Base-by-base conservation (phyloP, 2,329 filamentous ascomycete genomes). In the Fusarium sp. region DNA sequence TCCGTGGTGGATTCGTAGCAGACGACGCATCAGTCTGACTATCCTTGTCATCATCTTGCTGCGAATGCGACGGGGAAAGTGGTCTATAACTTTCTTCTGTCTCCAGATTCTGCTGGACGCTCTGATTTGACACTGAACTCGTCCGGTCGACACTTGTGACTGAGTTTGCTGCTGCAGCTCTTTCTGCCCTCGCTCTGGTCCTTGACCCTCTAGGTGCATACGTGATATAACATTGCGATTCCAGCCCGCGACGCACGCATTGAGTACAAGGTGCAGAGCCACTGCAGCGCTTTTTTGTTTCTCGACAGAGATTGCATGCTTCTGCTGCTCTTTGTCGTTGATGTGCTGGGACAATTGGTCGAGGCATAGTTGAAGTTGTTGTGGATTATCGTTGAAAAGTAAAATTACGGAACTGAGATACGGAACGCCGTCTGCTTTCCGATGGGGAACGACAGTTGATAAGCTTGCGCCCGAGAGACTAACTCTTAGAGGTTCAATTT, bases 241-340 rank as follows among this genome's bases (percentile, higher is more conserved):
- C 78, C 6, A 82, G 76, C 4, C 83, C 83, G 18, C 82, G 81
- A 8, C 79, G 77, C 8, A 82, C 76, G 57, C 84, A 86, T 46
- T 82, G 81, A 0, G 79, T 77, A 65, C 84, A 86, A 1, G 84
- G 84, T 4, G 81, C 80, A 1, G 78, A 79, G 11, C 82, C 83
- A 57, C 81, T 82, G 70, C 84, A 86, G 65, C 83, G 77, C 74
- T 85, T 86, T 75, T 86, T 86, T 10, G 83, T 81, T 15, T 79
- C 77, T 31, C 83, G 80, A 67, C 84, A 86, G 8, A 80, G 73
- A 46, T 79, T 77, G 66, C 84, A 86, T 9, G 84, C 84, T 58
- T 84, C 81, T 23, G 79, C 80, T 16, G 83, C 82, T 40, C 84
- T 80, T 58, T 82, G 80, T 6, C 85, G 81, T 62, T 85, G 81